phyloP scores from a whole-genome alignment of 192 early-diverging fungal species.

The Pecoramyces ruminantium region DNA sequence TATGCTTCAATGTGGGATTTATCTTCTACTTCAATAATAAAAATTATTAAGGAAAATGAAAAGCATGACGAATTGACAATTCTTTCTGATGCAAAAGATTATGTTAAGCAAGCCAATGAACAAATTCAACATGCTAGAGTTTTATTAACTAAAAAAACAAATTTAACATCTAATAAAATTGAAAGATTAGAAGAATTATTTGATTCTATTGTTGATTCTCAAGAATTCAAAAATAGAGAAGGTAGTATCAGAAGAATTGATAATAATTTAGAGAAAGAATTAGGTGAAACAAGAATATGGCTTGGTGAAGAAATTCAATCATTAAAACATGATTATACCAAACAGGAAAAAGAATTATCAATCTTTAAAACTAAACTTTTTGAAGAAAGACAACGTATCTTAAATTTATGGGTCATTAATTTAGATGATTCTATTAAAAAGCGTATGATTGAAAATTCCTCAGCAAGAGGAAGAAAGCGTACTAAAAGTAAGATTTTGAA shows the following conservation, averaged over 20 bases:
- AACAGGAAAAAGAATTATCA: neutral
- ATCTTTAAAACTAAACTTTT: neutral
- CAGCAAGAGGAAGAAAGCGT: neutral
- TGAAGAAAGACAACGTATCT: neutral
- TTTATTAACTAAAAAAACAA: neutral
- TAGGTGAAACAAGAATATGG: neutral
- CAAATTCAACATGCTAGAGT: neutral
- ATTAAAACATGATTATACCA: neutral
- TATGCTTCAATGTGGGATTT: neutral
- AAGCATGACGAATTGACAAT: neutral
- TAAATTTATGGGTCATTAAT: neutral
- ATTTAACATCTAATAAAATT: neutral
- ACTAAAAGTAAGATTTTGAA: neutral
- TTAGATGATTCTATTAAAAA: neutral
- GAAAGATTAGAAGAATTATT: neutral
- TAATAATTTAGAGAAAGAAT: neutral
- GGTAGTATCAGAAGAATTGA: neutral
- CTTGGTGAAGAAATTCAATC: neutral
- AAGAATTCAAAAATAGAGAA: neutral
- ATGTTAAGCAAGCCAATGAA: neutral
- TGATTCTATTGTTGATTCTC: neutral
- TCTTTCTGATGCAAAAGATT: neutral
- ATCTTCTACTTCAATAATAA: neutral
- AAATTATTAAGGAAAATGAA: neutral
- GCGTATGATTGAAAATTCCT: neutral